Evolutionary conservation across 495 filamentous ascomycete species (phyloP), one percentile per base, ranked within the genome.

Genomic region (Tuber microsphaerosporum): DNA sequence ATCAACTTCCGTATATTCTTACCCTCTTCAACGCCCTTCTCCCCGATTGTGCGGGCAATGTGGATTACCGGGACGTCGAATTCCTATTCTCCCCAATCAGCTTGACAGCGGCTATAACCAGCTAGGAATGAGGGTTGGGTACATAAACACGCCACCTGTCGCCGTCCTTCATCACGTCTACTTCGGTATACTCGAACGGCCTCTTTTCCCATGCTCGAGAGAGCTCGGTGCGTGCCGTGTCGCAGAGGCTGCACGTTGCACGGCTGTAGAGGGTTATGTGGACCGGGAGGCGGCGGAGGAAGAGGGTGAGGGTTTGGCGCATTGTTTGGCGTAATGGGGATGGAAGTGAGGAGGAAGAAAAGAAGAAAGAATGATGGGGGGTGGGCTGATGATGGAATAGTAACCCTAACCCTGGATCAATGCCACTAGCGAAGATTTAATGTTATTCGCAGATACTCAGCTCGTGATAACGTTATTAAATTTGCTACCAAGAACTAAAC

Each of bases 261-360:
- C 80, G 80, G 1, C 76, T 74, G 71, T 79, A 82, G 65, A 82
- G 73, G 14, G 80, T 82, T 43, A 82, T 78, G 71, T 81, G 80
- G 56, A 81, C 43, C 69, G 80, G 80, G 39, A 82, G 80, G 26
- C 76, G 80, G 39, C 72, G 74, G 43, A 74, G 72, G 39, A 77
- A 34, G 48, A 73, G 71, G 46, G n/a, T 10, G 37, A 76, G 75
- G 41, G 75, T 51, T 43, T 37, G 20, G 31, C n/a, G 75, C 71
- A 76, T 76, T 34, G 43, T 74, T 42, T 46, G 44, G 22, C 3
- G 39, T 73, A 31, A 71, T 74, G 37, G 37, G 70, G 41, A 17
- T 26, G 70, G 44, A 19, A 10, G 65, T 70, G 10, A 44, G 71
- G 44, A 31, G 56, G 14, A 34, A 34, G 26, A 65, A 31, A 31